phyloP scores from a whole-genome alignment of 139 green algal genomes.

The Diplosphaera chodatii region DNA sequence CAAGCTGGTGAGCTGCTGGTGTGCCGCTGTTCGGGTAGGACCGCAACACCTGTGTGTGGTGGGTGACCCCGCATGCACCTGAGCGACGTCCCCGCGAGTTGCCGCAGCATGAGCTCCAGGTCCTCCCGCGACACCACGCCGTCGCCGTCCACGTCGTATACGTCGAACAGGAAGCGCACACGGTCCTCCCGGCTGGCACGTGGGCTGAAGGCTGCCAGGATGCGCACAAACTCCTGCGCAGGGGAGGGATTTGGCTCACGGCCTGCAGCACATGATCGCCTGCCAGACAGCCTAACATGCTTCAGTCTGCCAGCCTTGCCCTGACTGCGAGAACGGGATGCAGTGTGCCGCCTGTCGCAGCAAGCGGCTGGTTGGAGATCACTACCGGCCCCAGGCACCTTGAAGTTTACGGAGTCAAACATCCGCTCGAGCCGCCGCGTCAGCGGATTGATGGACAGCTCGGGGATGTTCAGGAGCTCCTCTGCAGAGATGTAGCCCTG shows the following conservation, averaged over 20 bases:
- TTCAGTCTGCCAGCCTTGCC: too few species aligned
- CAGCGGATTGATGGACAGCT: conserved; percentile 94
- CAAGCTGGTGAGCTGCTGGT: too few species aligned
- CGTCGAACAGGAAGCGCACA: conserved; percentile 62
- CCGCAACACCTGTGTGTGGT: too few species aligned
- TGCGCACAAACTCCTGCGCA: conserved; percentile 63
- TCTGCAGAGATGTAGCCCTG: conserved; percentile 83
- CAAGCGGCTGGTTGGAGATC: too few species aligned
- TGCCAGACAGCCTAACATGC: too few species aligned
- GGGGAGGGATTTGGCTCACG: background rate
- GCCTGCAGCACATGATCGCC: too few species aligned
- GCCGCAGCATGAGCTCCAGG: conserved; percentile 75
- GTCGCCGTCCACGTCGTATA: conserved; percentile 79
- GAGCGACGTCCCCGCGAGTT: conserved; percentile 70
- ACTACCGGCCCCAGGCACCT: too few species aligned
- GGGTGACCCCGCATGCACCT: too few species aligned
- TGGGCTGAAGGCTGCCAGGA: conserved; percentile 74
- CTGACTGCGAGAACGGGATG: too few species aligned
- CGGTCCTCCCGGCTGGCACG: conserved; percentile 62
- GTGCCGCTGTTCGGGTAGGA: too few species aligned
- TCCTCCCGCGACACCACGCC: conserved; percentile 67
- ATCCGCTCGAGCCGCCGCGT: conserved; percentile 65
- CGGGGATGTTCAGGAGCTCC: conserved; percentile 86
- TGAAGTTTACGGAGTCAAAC: conserved; percentile 89
- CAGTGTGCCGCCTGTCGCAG: too few species aligned